Evolutionary conservation across 768 basidiomycete genomes (phyloP).

Genomic region (Lentinula detonsa): DNA sequence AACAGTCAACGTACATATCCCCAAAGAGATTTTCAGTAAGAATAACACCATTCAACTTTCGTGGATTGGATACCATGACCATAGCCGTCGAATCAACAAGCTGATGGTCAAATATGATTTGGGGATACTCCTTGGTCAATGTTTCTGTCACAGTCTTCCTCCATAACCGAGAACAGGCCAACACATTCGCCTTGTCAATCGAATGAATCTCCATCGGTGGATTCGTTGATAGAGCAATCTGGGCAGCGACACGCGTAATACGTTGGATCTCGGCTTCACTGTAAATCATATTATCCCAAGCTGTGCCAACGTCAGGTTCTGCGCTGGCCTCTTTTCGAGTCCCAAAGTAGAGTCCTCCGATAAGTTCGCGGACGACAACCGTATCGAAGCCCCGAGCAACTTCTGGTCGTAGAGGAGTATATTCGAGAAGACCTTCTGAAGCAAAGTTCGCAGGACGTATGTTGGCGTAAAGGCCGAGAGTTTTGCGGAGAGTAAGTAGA

Average conservation of each 20-base stretch:
- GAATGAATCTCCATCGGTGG: constrained; percentile 90
- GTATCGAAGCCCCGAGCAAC: constrained; percentile 82
- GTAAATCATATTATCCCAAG: constrained; percentile 94
- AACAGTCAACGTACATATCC: constrained; percentile 68
- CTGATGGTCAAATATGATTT: constrained; percentile 82
- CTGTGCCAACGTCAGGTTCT: constrained; percentile 56
- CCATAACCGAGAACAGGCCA: constrained; percentile 93
- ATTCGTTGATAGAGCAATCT: constrained; percentile 75
- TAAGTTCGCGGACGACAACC: constrained; percentile 94
- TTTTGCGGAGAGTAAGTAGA: constrained; percentile 82
- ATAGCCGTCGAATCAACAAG: constrained; percentile 96
- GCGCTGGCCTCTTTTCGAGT: constrained; percentile 81
- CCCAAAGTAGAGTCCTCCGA: constrained; percentile 95
- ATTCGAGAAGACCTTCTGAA: constrained; percentile 78
- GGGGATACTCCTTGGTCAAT: constrained; percentile 79
- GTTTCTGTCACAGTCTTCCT: constrained; percentile 87
- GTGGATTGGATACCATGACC: constrained; percentile 86
- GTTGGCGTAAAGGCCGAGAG: constrained; percentile 94
- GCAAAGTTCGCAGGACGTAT: constrained; percentile 96
- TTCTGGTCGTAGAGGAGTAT: constrained; percentile 85
- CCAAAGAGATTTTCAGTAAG: constrained; percentile 96
- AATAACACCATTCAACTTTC: constrained; percentile 91
- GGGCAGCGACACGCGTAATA: constrained; percentile 93
- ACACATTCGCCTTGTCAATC: constrained; percentile 97
- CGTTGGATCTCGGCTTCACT: constrained; percentile 87